Base-by-base conservation (phyloP, 1,284 basidiomycete genomes). In the Rhizoctonia solani region DNA sequence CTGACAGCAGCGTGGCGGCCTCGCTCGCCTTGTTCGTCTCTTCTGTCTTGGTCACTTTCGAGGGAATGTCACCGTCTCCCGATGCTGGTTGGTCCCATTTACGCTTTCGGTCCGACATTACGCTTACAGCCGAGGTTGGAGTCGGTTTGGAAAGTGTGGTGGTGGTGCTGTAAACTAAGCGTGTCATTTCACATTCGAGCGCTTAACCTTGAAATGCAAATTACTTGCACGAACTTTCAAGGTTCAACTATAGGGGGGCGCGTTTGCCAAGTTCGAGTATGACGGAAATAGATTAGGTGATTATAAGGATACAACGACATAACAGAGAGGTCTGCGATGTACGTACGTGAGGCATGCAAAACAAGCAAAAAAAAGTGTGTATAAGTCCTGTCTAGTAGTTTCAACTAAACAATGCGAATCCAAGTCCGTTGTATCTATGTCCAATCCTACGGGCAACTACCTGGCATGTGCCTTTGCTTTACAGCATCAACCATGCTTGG, bases 1-100 rank as follows among this genome's bases (percentile, higher is more conserved):
- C 66, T 72, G 70, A 74, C 73, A 0, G 89, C 88, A 0, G 89
- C 88, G 92, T 92, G 0, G 90, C 90, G 1, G 89, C 89, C 68
- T 90, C 88, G 6, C 84, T 84, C n/a, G 88, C 87, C 73, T 86
- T 86, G 61, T 77, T 49, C n/a, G 53, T 80, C 55, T 87, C 85
- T n/a, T 89, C 85, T 0, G 74, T 76, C 74, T 84, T 84, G 23
- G 79, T 73, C 0, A 79, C 78, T 71, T 84, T 85, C 2, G 76
- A 69, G 0, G 83, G 79, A 1, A 77, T 72, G 5, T 80, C 77
- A 19, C 44, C 44, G 6, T 79, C 79, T 2, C 81, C 80, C 0
- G 81, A 79, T n/a, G 79, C 83, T 37, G 83, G 82, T 71, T 89
- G 86, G 72, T 89, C 87, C 87, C 87, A 89, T 77, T 88, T 89